These are phyloP conservation scores for Melanomma pulvis-pyrius DNA, from an alignment of 495 filamentous ascomycete species.

Conservation along the genomic window DNA sequence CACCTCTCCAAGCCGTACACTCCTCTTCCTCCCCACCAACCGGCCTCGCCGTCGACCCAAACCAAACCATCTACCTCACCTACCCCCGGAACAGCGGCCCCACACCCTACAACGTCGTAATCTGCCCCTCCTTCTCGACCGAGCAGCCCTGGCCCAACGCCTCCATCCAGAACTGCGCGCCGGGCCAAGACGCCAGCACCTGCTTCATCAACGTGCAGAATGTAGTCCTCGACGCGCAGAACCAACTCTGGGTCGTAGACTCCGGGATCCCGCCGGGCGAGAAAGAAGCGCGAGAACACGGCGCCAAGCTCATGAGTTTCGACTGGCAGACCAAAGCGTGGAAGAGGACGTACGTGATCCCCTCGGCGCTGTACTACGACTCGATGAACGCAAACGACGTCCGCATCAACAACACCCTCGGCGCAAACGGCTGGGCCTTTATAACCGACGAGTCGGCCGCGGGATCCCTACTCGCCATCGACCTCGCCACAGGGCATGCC, in stretches of 20 bases:
- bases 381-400: constrained; percentile 39
- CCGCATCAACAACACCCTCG: constrained; percentile 42
- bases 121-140: constrained; percentile 31
- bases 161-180: constrained; percentile 41
- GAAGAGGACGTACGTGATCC: constrained; percentile 37
- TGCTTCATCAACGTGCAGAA: constrained; percentile 45
- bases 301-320: constrained; percentile 42
- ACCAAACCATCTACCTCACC: constrained; percentile 37
- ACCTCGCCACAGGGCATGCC: constrained; percentile 34
- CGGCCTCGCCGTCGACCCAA: constrained; percentile 38
- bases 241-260: constrained; percentile 39
- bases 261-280: constrained; percentile 33
- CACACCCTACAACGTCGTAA: constrained; percentile 38
- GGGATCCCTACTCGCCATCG: constrained; percentile 36
- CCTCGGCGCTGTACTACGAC: constrained; percentile 21
- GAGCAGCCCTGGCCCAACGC: constrained; percentile 40
- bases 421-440: constrained; percentile 38
- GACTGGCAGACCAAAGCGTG: constrained; percentile 29
- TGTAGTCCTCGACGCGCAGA: constrained; percentile 37
- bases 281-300: constrained; percentile 21
- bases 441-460: constrained; percentile 37
- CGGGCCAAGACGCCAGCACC: constrained; percentile 36
- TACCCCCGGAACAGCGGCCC: constrained; percentile 38
- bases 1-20: constrained; percentile 40
- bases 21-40: constrained; percentile 34